Evolutionary conservation across 176 grass and related monocot species (phyloP).

Genomic region (Aegilops tauschii): DNA sequence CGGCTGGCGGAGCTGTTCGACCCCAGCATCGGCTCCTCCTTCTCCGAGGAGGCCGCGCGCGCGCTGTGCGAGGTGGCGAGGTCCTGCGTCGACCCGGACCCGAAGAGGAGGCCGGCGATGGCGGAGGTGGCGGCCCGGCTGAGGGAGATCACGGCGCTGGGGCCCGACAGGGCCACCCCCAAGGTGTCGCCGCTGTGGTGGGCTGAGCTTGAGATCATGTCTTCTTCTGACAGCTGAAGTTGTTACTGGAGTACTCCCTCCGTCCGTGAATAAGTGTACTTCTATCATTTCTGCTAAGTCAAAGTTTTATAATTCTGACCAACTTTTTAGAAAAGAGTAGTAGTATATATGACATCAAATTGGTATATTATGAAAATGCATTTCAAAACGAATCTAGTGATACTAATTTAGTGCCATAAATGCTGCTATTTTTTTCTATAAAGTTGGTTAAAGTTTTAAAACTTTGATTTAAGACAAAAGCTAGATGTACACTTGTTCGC

Average conservation of each 20-base stretch:
- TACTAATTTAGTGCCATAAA: too few relatives aligned
- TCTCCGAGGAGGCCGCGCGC: slow-evolving; percentile 31
- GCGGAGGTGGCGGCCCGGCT: slow-evolving; percentile 40
- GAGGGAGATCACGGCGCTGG: slow-evolving; percentile 56
- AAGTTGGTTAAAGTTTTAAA: too few relatives aligned
- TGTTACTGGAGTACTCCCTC: not conserved
- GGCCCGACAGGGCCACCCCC: slow-evolving; percentile 66
- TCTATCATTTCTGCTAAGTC: too few relatives aligned
- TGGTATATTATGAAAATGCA: too few relatives aligned
- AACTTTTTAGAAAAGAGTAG: too few relatives aligned
- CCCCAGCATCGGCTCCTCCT: slow-evolving; percentile 37
- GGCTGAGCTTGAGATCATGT: slow-evolving; percentile 94
- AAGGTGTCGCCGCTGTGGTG: slow-evolving; percentile 93
- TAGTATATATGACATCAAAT: too few relatives aligned
- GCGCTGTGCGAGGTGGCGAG: slow-evolving; percentile 56
- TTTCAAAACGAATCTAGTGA: too few relatives aligned
- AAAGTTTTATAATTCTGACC: too few relatives aligned
- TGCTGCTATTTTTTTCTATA: too few relatives aligned
- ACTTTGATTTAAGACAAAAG: too few relatives aligned
- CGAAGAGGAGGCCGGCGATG: slow-evolving; percentile 62
- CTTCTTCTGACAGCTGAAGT: slow-evolving; percentile 41
- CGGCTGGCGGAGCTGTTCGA: slow-evolving; percentile 49
- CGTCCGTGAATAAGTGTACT: too few relatives aligned
- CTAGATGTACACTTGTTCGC: too few relatives aligned
- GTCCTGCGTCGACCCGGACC: slow-evolving; percentile 50